Percentiles rank a stretch among this genome's conserved stretches.
These are phyloP conservation scores for Trichomonascaceae sp. DNA, from an alignment of 1,139 yeast species.

Conservation along the genomic window DNA sequence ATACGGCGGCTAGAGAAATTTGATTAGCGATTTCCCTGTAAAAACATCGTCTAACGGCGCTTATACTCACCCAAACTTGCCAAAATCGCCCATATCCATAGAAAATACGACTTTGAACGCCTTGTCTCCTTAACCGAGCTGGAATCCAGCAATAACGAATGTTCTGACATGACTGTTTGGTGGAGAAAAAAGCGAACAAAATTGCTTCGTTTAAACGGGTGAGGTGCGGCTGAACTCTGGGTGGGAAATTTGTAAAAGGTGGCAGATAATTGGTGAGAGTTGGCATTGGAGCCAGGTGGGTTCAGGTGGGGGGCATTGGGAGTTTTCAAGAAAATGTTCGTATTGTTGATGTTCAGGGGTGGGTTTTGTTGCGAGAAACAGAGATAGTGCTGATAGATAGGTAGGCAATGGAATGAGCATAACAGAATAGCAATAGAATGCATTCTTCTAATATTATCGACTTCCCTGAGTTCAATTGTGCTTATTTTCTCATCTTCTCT, in stretches of 20 bases:
- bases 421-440: too few relatives aligned
- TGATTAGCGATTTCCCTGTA: too few relatives aligned
- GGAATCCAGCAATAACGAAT: constrained; percentile 2
- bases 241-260: background rate
- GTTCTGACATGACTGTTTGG: constrained; percentile 1
- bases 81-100: constrained; percentile 15
- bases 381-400: too few relatives aligned
- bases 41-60: too few relatives aligned
- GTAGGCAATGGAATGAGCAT: too few relatives aligned
- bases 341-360: too few relatives aligned
- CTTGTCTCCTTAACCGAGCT: background rate
- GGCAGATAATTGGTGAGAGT: background rate
- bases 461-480: too few relatives aligned
- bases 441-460: too few relatives aligned
- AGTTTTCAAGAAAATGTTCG: background rate
- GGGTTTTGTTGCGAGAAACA: too few relatives aligned
- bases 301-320: background rate
- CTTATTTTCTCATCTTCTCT: too few relatives aligned
- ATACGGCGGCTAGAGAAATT: constrained; percentile 2
- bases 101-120: background rate
- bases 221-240: background rate
- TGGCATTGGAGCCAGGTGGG: background rate
- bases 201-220: background rate
- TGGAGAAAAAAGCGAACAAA: background rate
- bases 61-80: constrained; percentile 14